Evolutionary conservation across 352 stramenopile species (phyloP), one percentile per base, ranked within the genome.

Genomic region (Phytophthora megakarya): DNA sequence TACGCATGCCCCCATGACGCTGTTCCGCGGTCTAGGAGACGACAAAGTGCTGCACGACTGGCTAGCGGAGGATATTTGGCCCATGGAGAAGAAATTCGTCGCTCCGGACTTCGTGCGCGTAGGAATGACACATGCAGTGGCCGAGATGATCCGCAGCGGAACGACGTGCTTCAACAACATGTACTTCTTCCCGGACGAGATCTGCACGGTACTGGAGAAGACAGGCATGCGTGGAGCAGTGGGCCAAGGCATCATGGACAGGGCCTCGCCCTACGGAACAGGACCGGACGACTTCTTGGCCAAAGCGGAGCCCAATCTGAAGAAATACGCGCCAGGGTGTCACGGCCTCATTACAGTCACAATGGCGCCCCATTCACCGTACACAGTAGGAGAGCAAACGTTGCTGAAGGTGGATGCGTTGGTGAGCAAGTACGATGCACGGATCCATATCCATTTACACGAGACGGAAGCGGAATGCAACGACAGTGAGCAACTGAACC

Each of bases 81-180:
- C 90, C 6, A 80, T 77, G 5, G 90, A 97, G 60, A 81, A 61
- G 46, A 72, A 86, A 38, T 94, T 94, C 49, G 80, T 96, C 15
- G 67, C 58, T 30, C 72, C 74, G 3, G 78, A 86, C 23, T 96
- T 96, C 52, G 73, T 96, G 13, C 60, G 67, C 9, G 85, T 90
- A 46, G 89, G 85, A 28, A 88, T 88, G 60, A 76, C 72, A 12
- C 83, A 96, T 49, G 87, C 87, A 1, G 78, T 78, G 7, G 88
- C 89, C 21, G 90, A 97, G 75, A 94, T 96, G 80, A 80, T 97
- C 23, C 81, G 85, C 28, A 69, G 82, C 35, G 90, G 90, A 25
- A 95, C 87, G 28, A 97, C 90, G 18, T 97, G 88, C 71, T 94
- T 84, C 70, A 95, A 95, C 59, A 88, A 97, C 74, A 97, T 97